Conservation (phyloP, 208 protist genomes). For the Leishmania braziliensis region DNA sequence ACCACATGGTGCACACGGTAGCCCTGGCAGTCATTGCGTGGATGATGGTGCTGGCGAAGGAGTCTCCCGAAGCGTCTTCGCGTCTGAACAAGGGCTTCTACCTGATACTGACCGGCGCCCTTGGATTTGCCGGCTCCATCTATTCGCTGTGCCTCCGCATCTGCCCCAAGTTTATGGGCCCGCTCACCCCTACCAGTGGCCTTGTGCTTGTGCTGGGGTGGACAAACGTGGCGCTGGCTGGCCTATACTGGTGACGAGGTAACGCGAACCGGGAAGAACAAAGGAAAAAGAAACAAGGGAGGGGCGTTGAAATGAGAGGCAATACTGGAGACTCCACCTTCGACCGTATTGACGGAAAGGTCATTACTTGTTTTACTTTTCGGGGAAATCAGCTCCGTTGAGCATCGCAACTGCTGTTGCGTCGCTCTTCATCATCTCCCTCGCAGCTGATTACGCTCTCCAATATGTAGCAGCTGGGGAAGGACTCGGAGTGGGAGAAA, state of each 20-base stretch:
- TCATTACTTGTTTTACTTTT: too few species aligned
- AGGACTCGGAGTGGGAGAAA: background rate
- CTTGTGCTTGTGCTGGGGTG: slow-evolving; percentile 72
- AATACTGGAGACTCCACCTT: background rate
- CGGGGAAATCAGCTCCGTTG: background rate
- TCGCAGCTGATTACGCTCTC: background rate
- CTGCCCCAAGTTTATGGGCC: slow-evolving; percentile 54
- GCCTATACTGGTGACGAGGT: slow-evolving; percentile 40
- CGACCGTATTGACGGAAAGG: background rate
- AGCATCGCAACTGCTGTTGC: background rate
- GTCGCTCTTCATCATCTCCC: background rate
- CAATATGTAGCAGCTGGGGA: background rate
- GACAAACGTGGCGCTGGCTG: slow-evolving; percentile 57
- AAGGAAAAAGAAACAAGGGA: background rate
- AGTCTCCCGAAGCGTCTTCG: slow-evolving; percentile 27
- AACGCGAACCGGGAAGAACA: background rate
- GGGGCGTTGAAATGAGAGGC: background rate
- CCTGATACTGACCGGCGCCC: slow-evolving; percentile 48
- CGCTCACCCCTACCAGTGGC: slow-evolving; percentile 65
- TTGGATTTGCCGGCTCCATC: slow-evolving; percentile 69
- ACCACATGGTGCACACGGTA: slow-evolving; percentile 50
- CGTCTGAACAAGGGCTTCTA: slow-evolving; percentile 56
- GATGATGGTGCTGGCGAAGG: slow-evolving; percentile 31
- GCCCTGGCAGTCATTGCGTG: slow-evolving; percentile 41
- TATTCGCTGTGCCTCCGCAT: slow-evolving; percentile 60